These are phyloP conservation scores for Truncatella angustata DNA, from an alignment of 2,329 filamentous ascomycete genomes.

Conservation along the genomic window DNA sequence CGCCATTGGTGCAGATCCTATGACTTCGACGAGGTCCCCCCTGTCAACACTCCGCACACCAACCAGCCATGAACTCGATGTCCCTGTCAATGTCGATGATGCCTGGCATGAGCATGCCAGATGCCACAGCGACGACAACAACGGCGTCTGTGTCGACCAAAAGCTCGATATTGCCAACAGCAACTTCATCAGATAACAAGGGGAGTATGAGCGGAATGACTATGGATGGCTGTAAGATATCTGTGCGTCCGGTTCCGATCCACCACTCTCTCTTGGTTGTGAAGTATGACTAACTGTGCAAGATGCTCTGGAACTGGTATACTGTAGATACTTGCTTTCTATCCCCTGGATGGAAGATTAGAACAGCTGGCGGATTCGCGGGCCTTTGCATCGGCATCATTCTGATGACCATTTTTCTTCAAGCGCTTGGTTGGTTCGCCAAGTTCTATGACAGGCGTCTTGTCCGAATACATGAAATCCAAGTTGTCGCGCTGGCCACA, in stretches of 20 bases:
- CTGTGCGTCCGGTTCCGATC: too few species aligned
- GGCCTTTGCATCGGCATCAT: constrained; percentile 78
- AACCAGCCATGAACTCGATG: constrained; percentile 1
- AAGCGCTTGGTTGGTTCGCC: constrained; percentile 66
- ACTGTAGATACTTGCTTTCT: constrained; percentile 74
- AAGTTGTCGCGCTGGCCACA: constrained; percentile 1
- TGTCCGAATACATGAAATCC: constrained; percentile 44
- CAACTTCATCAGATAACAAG: background rate
- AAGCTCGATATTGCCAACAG: background rate
- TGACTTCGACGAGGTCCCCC: background rate
- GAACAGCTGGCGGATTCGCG: constrained; percentile 68
- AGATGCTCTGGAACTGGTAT: constrained; percentile 84
- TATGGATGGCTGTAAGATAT: constrained; percentile 8
- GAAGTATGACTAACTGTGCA: background rate
- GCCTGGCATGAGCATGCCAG: constrained; percentile 9
- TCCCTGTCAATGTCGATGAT: constrained; percentile 8
- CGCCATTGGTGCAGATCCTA: too few species aligned
- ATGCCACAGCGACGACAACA: background rate
- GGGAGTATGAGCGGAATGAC: background rate
- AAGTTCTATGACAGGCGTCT: constrained; percentile 73
- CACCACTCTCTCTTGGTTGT: too few species aligned
- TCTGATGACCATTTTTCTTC: constrained; percentile 69
- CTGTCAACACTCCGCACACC: background rate
- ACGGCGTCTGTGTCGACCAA: background rate
- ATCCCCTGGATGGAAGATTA: constrained; percentile 66